These are phyloP conservation scores for Aspergillus cristatus DNA, from an alignment of 495 filamentous ascomycete species.

Conservation along the genomic window DNA sequence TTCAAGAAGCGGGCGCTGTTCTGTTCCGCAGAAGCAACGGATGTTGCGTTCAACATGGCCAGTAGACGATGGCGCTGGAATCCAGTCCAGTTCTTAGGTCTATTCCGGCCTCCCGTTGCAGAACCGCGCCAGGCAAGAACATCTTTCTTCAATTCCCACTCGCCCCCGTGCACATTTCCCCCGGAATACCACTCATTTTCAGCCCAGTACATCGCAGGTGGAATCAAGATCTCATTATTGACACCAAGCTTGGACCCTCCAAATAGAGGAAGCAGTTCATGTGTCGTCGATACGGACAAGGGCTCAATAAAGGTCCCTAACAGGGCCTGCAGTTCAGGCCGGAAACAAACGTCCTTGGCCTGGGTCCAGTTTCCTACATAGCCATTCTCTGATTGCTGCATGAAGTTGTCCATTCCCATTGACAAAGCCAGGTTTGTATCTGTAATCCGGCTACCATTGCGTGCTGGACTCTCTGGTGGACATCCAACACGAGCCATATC, in stretches of 20 bases:
- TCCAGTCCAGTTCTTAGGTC: conserved; percentile 17
- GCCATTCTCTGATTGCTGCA: conserved; percentile 28
- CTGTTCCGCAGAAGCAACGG: conserved; percentile 30
- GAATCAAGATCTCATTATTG: conserved; percentile 68
- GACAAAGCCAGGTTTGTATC: conserved; percentile 25
- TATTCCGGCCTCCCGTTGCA: conserved; percentile 30
- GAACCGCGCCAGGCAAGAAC: conserved; percentile 41
- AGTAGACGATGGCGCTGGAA: conserved; percentile 40
- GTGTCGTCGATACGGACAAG: conserved; percentile 40
- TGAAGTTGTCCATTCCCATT: conserved; percentile 25
- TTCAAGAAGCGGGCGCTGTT: conserved; percentile 9
- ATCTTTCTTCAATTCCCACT: conserved; percentile 46
- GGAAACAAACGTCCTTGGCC: conserved; percentile 50
- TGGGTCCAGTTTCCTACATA: conserved; percentile 51
- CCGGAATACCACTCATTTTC: conserved; percentile 53
- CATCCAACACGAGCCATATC: conserved; percentile 46
- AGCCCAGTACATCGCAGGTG: conserved; percentile 58
- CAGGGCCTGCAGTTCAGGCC: conserved; percentile 45
- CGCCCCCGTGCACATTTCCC: conserved; percentile 29
- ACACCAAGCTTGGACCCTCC: conserved; percentile 57
- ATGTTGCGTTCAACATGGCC: conserved; percentile 54
- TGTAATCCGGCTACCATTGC: conserved; percentile 27
- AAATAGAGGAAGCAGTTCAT: conserved; percentile 56
- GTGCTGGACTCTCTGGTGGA: conserved; percentile 42
- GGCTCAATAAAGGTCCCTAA: conserved; percentile 61